Base-by-base conservation (phyloP, 2,329 filamentous ascomycete species). In the Rugonectria rugulosa region DNA sequence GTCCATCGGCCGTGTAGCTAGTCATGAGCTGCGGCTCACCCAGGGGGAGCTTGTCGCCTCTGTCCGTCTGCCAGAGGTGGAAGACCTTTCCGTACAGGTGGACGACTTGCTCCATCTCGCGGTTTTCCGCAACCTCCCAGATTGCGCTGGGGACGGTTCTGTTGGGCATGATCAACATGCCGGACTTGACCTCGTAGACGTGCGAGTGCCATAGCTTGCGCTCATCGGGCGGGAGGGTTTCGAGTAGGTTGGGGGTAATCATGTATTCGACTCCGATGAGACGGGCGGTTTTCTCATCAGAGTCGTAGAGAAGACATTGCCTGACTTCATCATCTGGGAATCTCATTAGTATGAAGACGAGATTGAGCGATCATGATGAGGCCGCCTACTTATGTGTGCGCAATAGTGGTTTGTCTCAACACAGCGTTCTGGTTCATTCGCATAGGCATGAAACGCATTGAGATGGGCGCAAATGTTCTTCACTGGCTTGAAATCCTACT, bases 261-360 rank as follows among this genome's bases (percentile, higher is more conserved):
- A 95, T 93, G 78, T 96, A 96, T 72, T 96, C 92, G 65, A 96
- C 82, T 8, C 91, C 92, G 58, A 96, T 91, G 15, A 96, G 82
- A 0, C 88, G 83, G 0, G 91, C 91, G 21, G 84, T 82, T 7
- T 84, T 79, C 1, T 80, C 78, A 0, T 87, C 81, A 0, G 85
- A 84, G 73, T 96, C 91, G 76, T 95, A 96, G 59, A 96, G 83
- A 24, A 96, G 84, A 71, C 92, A 96, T 78, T 96, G 91, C 4
- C 92, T 84, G 53, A 96, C 81, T 59, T 95, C 91, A 77, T 70
- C 56, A 27, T 74, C 71, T 54, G 3, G n/a, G 1, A 1, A 12
- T 12, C 10, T 8, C n/a, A 15, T 34, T 29, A 12, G 26, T 29
- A 29, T 29, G 26, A 7, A 12, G 20, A 60, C 43, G 59, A 81